Conservation (phyloP, 2,329 filamentous ascomycete species). For the Lasiodiplodia sp. region DNA sequence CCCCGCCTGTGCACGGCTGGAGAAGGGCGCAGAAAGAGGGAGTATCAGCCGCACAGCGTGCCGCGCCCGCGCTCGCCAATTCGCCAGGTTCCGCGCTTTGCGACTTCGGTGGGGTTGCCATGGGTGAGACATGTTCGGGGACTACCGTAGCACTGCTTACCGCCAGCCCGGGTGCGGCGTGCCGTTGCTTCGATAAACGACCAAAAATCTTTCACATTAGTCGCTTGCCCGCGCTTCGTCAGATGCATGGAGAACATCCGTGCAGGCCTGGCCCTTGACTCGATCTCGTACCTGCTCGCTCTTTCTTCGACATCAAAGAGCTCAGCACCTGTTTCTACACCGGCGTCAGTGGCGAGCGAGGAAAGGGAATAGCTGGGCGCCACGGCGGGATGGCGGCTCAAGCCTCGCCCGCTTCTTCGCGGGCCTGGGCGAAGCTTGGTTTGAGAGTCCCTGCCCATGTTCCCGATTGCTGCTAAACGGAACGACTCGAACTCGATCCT, state of each 20-base stretch:
- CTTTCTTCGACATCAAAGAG: slow-evolving; percentile 5
- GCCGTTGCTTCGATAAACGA: not conserved
- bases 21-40: not conserved
- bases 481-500: not conserved
- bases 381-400: slow-evolving; percentile 17
- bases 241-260: not conserved
- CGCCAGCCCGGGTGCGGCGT: slow-evolving; percentile 9
- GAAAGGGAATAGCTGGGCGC: not conserved
- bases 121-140: not conserved
- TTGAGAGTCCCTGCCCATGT: not conserved
- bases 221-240: not conserved
- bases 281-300: not conserved
- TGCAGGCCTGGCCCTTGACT: not conserved
- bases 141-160: not conserved
- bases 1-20: slow-evolving; percentile 5
- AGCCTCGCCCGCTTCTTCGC: slow-evolving; percentile 19
- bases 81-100: slow-evolving; percentile 6
- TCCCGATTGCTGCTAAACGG: not conserved
- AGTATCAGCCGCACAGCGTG: slow-evolving; percentile 11
- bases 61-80: not conserved
- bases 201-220: not conserved
- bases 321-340: slow-evolving; percentile 3
- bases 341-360: slow-evolving; percentile 10
- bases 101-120: not conserved
- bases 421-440: slow-evolving; percentile 19